Conservation (phyloP, 2,329 filamentous ascomycete genomes). For the Aspergillus sp. region DNA sequence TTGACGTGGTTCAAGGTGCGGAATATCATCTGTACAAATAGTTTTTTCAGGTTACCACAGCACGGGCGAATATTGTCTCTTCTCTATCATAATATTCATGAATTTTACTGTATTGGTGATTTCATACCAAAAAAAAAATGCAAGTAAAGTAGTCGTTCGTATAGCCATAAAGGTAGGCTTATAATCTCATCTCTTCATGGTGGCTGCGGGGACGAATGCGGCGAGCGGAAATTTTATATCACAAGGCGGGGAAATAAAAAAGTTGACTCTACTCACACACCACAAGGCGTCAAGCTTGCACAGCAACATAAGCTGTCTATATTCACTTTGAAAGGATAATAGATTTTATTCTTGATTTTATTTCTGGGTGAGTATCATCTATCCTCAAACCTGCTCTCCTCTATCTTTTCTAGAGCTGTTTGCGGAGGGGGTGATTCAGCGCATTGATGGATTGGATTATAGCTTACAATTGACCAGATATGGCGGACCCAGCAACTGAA, state of each 20-base stretch:
- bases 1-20: constrained; percentile 14
- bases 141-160: background rate
- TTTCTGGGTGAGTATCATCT: background rate
- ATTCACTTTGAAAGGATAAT: background rate
- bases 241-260: constrained; percentile 1
- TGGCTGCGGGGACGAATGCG: constrained; percentile 29
- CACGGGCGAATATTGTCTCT: constrained; percentile 34
- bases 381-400: background rate
- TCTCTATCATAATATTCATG: constrained; percentile 21
- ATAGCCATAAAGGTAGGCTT: background rate
- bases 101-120: background rate
- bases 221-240: constrained; percentile 31
- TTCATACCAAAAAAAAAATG: background rate
- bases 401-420: background rate
- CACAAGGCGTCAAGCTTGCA: background rate
- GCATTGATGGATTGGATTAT: background rate
- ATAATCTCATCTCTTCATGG: background rate
- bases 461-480: constrained; percentile 13
- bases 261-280: background rate
- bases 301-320: background rate
- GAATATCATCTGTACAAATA: constrained; percentile 38
- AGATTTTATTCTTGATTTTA: background rate
- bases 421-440: background rate
- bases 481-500: constrained; percentile 25
- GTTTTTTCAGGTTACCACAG: constrained; percentile 30